Evolutionary conservation across 257 asterid genomes (phyloP).

Genomic region (Leonotis leonurus): DNA sequence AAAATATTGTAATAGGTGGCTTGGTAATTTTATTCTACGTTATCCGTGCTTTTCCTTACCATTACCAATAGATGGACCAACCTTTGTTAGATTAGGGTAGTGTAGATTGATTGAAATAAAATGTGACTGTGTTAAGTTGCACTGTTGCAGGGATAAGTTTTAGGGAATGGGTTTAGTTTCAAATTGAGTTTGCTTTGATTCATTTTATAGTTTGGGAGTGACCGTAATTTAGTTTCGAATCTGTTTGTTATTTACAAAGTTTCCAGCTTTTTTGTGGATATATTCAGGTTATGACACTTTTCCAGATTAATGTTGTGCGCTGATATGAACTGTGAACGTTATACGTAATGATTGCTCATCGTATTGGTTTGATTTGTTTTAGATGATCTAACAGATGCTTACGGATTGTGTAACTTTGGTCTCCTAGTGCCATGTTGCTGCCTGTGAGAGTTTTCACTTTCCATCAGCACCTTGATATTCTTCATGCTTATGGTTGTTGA

Average conservation of each 20-base stretch:
- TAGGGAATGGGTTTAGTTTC: neutral
- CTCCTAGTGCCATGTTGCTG: constrained; percentile 64
- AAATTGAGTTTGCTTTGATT: neutral
- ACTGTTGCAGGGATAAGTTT: neutral
- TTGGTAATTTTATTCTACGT: neutral
- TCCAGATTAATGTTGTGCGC: constrained; percentile 12
- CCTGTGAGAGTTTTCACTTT: constrained; percentile 49
- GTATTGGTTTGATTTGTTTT: constrained; percentile 41
- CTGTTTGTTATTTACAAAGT: neutral
- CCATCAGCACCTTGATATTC: constrained; percentile 43
- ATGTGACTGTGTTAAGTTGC: neutral
- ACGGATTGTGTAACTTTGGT: constrained; percentile 44
- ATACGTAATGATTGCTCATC: constrained; percentile 28
- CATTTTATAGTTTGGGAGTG: neutral
- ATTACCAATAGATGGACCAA: neutral
- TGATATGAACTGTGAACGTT: constrained; percentile 13
- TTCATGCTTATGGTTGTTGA: constrained; percentile 44
- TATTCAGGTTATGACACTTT: neutral
- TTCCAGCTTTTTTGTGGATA: constrained; percentile 2
- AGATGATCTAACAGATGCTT: constrained; percentile 45
- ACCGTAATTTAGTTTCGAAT: neutral
- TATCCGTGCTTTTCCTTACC: neutral
- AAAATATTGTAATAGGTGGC: neutral
- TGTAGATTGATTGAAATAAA: neutral
- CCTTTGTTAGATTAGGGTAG: neutral